phyloP scores from a whole-genome alignment of 495 filamentous ascomycete species.

The Apodospora peruviana region DNA sequence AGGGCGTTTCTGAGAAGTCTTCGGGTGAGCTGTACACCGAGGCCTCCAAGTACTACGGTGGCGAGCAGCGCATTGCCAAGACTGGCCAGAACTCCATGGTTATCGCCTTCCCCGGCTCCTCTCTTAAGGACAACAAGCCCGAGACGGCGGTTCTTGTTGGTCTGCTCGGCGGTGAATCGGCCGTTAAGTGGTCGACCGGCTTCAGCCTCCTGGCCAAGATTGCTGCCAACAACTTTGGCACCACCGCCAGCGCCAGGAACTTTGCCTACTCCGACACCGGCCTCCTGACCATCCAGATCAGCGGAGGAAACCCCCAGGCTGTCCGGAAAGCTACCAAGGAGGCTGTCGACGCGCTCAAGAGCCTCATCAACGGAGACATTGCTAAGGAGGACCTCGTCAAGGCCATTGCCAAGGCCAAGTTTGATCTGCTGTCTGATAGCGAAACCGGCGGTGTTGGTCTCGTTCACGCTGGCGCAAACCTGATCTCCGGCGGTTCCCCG shows the following conservation, averaged over 20 bases:
- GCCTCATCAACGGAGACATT: conserved; percentile 66
- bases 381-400: conserved; percentile 83
- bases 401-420: conserved; percentile 88
- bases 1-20: conserved; percentile 38
- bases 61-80: conserved; percentile 84
- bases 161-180: conserved; percentile 82
- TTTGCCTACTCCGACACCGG: conserved; percentile 90
- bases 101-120: conserved; percentile 86
- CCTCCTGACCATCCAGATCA: conserved; percentile 74
- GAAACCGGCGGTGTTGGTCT: conserved; percentile 71
- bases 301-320: conserved; percentile 66
- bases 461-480: conserved; percentile 43
- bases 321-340: conserved; percentile 53
- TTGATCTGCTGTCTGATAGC: conserved; percentile 78
- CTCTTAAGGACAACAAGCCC: conserved; percentile 74
- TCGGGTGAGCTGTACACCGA: conserved; percentile 26
- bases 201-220: conserved; percentile 85
- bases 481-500: conserved; percentile 74
- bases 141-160: conserved; percentile 84
- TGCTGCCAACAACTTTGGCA: conserved; percentile 57
- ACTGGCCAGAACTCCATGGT: conserved; percentile 68
- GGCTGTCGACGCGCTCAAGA: conserved; percentile 75
- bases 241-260: conserved; percentile 65
- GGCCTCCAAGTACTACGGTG: conserved; percentile 82
- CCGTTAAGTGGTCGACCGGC: conserved; percentile 92